Evolutionary conservation across 2,329 filamentous ascomycete species (phyloP), one percentile per base, ranked within the genome.

Genomic region (Xylaria hypoxylon): DNA sequence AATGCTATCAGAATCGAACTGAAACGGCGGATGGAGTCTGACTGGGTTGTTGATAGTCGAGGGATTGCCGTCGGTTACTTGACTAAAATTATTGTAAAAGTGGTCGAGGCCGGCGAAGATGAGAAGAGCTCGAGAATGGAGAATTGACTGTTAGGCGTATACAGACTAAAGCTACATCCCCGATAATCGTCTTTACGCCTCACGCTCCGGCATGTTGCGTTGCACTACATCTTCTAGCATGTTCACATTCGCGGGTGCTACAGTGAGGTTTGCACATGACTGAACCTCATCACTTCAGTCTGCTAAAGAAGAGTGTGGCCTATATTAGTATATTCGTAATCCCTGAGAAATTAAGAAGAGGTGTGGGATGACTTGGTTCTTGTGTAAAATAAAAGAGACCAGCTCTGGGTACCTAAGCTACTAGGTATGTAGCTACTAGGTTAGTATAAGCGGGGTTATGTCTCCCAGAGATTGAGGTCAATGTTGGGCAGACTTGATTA

Each of bases 1-100:
- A 63, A 57, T 26, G 60, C 60, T 42, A 63, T 63, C 35, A 58
- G 7, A 45, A n/a, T 45, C 2, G 52, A 63, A 35, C 15, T 63
- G 11, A 44, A 31, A 15, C 33, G 53, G 33, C 31, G 33, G 19
- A 5, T 17, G 13, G 5, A 26, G 22, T 7, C 35, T 22, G n/a
- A 42, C 4, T 42, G 8, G 28, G 28, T 31, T 13, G 31, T 6
- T 55, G 33, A 40, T 26, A n/a, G n/a, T 33, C n/a, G n/a, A 19
- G 10, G 19, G 5, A 11, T 2, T 24, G 10, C 1, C 22, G 7
- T 17, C 13, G 3, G 7, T 51, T 26, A 22, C 33, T 59, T 22
- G 31, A 28, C n/a, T 24, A 61, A 44, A 28, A 22, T 58, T 6
- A 22, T 58, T 11, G 47, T 63, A 38, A 63, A 53, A 58, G 61